Conservation (phyloP, 2,329 filamentous ascomycete species). For the Arthrobotrys sinensis region DNA sequence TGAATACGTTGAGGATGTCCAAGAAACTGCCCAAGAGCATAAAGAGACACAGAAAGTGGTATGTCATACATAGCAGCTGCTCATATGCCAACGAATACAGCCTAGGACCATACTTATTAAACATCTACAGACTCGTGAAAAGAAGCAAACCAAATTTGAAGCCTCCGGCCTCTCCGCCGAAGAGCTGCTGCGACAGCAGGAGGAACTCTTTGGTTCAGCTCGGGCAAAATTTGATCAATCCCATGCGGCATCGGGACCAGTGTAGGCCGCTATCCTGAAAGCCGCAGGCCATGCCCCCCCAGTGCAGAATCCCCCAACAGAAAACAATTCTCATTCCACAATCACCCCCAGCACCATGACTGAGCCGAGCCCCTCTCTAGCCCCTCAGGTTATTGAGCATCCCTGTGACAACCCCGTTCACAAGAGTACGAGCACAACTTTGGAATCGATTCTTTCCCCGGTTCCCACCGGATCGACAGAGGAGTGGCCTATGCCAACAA, state of each 20-base stretch:
- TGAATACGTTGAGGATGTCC: constrained; percentile 89
- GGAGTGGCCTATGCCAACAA: not conserved
- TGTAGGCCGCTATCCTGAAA: constrained; percentile 23
- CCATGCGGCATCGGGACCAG: constrained; percentile 61
- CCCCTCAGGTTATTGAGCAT: not conserved
- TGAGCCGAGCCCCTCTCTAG: not conserved
- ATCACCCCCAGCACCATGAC: not conserved
- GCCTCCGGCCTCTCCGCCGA: constrained; percentile 93
- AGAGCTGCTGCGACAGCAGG: constrained; percentile 87
- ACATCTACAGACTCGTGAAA: constrained; percentile 82
- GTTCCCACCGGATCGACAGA: not conserved
- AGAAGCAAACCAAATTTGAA: constrained; percentile 97
- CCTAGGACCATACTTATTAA: constrained; percentile 26
- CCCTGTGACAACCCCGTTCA: too few relatives aligned
- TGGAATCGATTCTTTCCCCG: not conserved
- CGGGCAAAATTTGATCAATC: constrained; percentile 78
- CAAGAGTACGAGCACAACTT: not conserved
- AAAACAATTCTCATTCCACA: not conserved
- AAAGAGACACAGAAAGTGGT: constrained; percentile 90
- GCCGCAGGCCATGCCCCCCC: not conserved
- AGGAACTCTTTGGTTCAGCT: constrained; percentile 89
- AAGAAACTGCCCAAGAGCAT: constrained; percentile 89
- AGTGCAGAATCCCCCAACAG: not conserved
- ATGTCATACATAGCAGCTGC: not conserved
- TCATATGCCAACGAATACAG: constrained; percentile 41